Percentiles rank a stretch among this genome's conserved stretches.
These are phyloP conservation scores for Penicillium expansum DNA, from an alignment of 2,329 filamentous ascomycete genomes.

Conservation along the genomic window DNA sequence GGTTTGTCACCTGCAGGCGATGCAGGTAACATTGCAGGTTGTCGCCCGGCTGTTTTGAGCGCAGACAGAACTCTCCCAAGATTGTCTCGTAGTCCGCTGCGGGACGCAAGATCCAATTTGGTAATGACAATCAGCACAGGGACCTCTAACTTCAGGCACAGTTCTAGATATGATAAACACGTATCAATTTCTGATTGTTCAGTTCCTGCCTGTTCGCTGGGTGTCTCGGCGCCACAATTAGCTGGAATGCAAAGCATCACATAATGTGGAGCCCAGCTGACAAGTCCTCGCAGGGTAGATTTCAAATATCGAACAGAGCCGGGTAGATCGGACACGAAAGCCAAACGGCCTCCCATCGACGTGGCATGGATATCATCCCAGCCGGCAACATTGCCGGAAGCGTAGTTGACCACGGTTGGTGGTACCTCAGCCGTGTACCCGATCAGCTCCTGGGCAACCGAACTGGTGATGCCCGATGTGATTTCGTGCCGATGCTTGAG, in stretches of 20 bases:
- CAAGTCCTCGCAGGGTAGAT: conserved; percentile 82
- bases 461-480: conserved; percentile 86
- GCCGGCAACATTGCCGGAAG: conserved; percentile 78
- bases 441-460: conserved; percentile 87
- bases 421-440: conserved; percentile 61
- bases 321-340: conserved; percentile 88
- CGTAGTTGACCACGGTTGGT: conserved; percentile 66
- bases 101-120: conserved; percentile 84
- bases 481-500: conserved; percentile 94
- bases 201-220: conserved; percentile 13
- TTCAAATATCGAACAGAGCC: conserved; percentile 86
- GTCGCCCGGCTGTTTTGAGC: conserved; percentile 71
- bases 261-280: conserved; percentile 96
- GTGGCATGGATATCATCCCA: conserved; percentile 93
- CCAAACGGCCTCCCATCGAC: conserved; percentile 68
- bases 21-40: conserved; percentile 65
- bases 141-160: conserved; percentile 77
- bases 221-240: conserved; percentile 59
- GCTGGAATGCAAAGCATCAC: conserved; percentile 83
- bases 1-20: conserved; percentile 47
- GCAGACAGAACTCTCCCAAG: conserved; percentile 71
- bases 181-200: conserved; percentile 61
- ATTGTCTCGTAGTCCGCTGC: conserved; percentile 64
- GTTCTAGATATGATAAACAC: conserved; percentile 73
- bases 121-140: conserved; percentile 82